Evolutionary conservation across 2,329 filamentous ascomycete species (phyloP), one percentile per base, ranked within the genome.

Genomic region (Pseudogymnoascus verrucosus): DNA sequence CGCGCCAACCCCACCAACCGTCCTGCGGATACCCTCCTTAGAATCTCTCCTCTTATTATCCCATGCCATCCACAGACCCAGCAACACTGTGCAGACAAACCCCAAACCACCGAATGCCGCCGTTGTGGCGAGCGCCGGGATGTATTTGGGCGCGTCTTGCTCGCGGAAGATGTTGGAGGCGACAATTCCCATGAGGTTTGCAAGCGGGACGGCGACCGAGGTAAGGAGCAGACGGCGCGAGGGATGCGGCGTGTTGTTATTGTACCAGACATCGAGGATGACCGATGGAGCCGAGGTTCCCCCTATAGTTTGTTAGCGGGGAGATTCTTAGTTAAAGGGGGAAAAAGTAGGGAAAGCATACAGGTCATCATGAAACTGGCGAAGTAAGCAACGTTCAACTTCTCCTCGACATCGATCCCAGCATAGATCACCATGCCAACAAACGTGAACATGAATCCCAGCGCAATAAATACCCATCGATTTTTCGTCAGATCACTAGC

Each of bases 391-490:
- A 87, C 75, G 5, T 78, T 76, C 16, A 84, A 74, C 11, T 83
- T 73, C 5, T 74, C 64, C 10, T 79, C 69, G 14, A 87, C 82
- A 67, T 80, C 76, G 62, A 93, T 88, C 19, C 86, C 80, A 0
- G 88, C 88, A 68, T 89, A 93, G 71, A 93, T 89, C 73, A 92
- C 84, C 77, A 93, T 91, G 4, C 90, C 90, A 59, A 83, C 81
- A 70, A 92, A 89, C 0, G 89, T 91, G 68, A 93, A 84, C 1
- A 84, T 74, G 73, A 91, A 93, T 0, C 89, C 89, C 3, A 90
- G 76, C 0, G 85, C 84, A 68, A 93, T 88, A 72, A 92, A 92
- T 0, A 89, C 89, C 63, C 87, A 68, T 42, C 72, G 63, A 16
- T 67, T 62, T 5, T 69, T 65, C 0, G 67, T 69, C 44, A 78